Evolutionary conservation across 108 stramenopile genomes (phyloP), one percentile per base, ranked within the genome.

Genomic region (Nannochloropsis granulata): DNA sequence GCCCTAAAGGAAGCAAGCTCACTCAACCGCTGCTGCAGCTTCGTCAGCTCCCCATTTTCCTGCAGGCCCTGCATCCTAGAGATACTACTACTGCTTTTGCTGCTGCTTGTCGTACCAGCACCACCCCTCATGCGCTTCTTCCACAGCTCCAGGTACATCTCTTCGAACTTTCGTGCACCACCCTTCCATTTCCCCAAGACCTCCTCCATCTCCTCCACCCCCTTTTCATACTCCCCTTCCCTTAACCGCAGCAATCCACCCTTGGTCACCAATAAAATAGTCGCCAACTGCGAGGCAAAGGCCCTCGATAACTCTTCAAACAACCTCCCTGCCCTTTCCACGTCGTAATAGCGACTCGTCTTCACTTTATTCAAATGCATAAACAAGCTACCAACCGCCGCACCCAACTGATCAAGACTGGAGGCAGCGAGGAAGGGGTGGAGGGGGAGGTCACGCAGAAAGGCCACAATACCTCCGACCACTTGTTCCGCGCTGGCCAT

Each of bases 301-400:
- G 95, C 95, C 8, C 92, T 82, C 13, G 95, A 95, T 13, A 94
- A 91, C 34, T 93, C 93, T 90, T 95, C 93, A 34, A 96, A 85
- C 42, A 98, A 91, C 71, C 93, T 85, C 13, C 93, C 93, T 25
- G 92, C 89, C 26, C 95, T 86, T 80, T 92, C 93, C 80, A 95
- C 90, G 43, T 92, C 92, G 87, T 98, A 98, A 83, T 91, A 93
- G n/a, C 93, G 92, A 13, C 91, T 91, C 85, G 90, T 85, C 24
- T 96, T 91, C 21, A 96, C 89, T 92, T 95, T 97, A 24, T 91
- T 91, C n/a, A 96, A 85, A 26, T 87, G 89, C 86, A 93, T 91
- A 84, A 93, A 92, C 89, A 97, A 95, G 21, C 94, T 85, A 9
- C 84, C 92, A 26, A 94, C 81, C 3, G 93, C 90, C 16, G 79